Evolutionary conservation across 768 basidiomycete genomes (phyloP).

Genomic region (Strobilomyces echinocephalus): DNA sequence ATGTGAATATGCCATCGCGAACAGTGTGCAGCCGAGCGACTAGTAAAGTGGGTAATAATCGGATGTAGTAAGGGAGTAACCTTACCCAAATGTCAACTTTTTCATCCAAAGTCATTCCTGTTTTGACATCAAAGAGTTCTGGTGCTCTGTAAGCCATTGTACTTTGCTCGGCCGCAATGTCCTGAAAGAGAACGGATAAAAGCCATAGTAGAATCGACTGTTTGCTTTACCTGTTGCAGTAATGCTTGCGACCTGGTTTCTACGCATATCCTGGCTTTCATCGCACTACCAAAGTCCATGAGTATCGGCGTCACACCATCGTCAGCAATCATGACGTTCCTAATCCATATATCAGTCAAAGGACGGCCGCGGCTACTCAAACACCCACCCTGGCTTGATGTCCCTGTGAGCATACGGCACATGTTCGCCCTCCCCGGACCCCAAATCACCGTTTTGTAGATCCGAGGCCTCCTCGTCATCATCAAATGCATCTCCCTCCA

Average conservation of each 20-base stretch:
- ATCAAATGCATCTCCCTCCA: constrained; percentile 64
- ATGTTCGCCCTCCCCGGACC: constrained; percentile 44
- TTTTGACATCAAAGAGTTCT: constrained; percentile 96
- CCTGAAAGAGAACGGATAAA: constrained; percentile 39
- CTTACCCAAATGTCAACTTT: constrained; percentile 96
- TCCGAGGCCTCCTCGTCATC: constrained; percentile 60
- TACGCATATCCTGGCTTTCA: constrained; percentile 79
- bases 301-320: constrained; percentile 80
- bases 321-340: constrained; percentile 96
- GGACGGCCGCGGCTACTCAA: background rate
- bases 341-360: constrained; percentile 28
- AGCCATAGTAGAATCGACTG: background rate
- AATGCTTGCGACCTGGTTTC: constrained; percentile 84
- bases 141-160: constrained; percentile 99
- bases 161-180: constrained; percentile 95
- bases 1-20: constrained; percentile 89
- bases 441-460: constrained; percentile 33
- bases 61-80: background rate
- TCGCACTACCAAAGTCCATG: constrained; percentile 96
- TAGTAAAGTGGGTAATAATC: constrained; percentile 29
- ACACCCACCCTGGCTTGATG: constrained; percentile 85
- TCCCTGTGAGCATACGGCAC: constrained; percentile 96
- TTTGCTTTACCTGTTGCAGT: constrained; percentile 68
- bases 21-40: constrained; percentile 95
- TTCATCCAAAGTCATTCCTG: constrained; percentile 79